Percentiles rank a stretch among this genome's conserved stretches.
Conservation (phyloP, 2,329 filamentous ascomycete genomes). For the Trichothecium sympodiale region DNA sequence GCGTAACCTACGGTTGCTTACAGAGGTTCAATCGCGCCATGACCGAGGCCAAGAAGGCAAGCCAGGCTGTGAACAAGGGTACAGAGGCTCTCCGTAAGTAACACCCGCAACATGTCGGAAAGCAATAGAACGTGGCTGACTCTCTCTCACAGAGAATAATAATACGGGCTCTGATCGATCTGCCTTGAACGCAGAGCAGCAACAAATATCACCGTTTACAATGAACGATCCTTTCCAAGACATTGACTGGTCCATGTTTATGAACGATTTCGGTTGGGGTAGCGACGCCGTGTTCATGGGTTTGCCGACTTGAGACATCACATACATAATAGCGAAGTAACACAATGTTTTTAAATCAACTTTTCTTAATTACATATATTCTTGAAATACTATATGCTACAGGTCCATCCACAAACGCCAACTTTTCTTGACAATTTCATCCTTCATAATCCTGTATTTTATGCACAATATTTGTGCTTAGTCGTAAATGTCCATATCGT, state of each 20-base stretch:
- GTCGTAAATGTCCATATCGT: conserved; percentile 45
- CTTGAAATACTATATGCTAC: too few relatives aligned
- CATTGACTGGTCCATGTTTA: conserved; percentile 38
- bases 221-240: conserved; percentile 24
- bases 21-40: conserved; percentile 32
- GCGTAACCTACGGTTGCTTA: conserved; percentile 39
- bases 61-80: conserved; percentile 17
- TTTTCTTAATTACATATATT: not conserved
- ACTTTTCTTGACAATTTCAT: not conserved
- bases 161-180: not conserved
- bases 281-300: conserved; percentile 19
- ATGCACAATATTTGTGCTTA: too few relatives aligned
- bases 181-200: too few relatives aligned
- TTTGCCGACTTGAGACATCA: conserved; percentile 8
- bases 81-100: conserved; percentile 19
- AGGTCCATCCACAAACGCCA: too few relatives aligned
- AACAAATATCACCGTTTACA: too few relatives aligned
- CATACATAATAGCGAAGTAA: not conserved
- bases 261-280: conserved; percentile 38
- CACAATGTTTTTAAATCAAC: conserved; percentile 1
- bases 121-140: not conserved
- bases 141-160: not conserved
- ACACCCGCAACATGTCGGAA: too few relatives aligned
- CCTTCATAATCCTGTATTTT: too few relatives aligned
- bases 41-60: conserved; percentile 22